Base-by-base conservation (phyloP, 1,139 yeast genomes). In the Nakaseomyces kungkrabaensis region DNA sequence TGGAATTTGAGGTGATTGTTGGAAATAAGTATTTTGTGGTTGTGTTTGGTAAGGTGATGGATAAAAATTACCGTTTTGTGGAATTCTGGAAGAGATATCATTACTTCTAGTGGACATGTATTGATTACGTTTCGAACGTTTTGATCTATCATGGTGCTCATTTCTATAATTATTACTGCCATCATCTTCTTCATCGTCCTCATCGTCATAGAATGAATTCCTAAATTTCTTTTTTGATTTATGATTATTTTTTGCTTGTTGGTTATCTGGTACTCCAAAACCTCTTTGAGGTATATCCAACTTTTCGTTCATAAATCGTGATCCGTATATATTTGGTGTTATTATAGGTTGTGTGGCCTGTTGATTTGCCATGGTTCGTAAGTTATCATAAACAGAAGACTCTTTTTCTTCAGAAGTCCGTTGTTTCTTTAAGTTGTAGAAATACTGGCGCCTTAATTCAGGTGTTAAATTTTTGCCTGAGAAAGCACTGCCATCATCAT, bases 401-500 rank as follows among this genome's bases (percentile, higher is more conserved):
- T 4, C 13, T 4, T 5, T 17, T n/a, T 41, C 34, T 22, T 27
- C 25, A 29, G 5, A 9, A 9, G 25, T 27, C 24, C 34, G 22
- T 29, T 41, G 44, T 11, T 17, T 41, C 24, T 37, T 36, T 26
- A 45, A 10, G 32, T 45, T 34, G 10, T 45, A 11, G n/a, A 36
- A 36, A 37, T 45, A 45, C 17, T 45, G 47, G 5, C 34, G 25
- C 17, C 37, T 45, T 11, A 45, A 29, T 27, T 34, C 41, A 7
- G 25, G 10, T 6, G 47, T 11, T 46, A 85, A 68, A 60, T 85
- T 85, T 49, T 79, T 77, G 1, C 94, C 92, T 17, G 85, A 76
- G 62, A 85, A 85, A 1, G 92, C 92, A 60, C 87, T 81, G 0
- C 90, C 90, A 56, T 79, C 77, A 38, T 74, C 68, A 62, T 82